Base-by-base conservation (phyloP, 805 yeast genomes). In the Yarrowia sp. region DNA sequence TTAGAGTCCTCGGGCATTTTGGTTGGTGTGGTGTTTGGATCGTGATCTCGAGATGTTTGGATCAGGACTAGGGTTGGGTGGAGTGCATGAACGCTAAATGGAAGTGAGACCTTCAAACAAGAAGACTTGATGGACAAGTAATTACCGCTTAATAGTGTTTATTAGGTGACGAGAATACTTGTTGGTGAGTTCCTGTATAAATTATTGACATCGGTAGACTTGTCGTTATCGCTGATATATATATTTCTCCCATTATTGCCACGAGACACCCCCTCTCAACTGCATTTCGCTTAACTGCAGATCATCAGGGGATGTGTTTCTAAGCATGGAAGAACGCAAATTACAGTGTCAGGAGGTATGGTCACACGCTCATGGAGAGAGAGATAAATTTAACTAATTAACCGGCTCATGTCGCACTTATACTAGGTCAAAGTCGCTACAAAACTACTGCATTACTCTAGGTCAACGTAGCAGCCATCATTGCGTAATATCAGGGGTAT, bases 51-150 rank as follows among this genome's bases (percentile, higher is more conserved):
- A 43, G 48, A 48, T 48, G 54, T 48, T 48, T 48, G 26, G 54
- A 48, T 48, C 54, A 48, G 54, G 54, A 48, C 54, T 48, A 48
- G 54, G 54, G 54, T 48, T 48, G 38, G 54, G 54, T 48, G 54
- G 54, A 48, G 54, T 48, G 54, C 54, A 48, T 32, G 38, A 48
- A 48, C 54, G 26, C 21, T 48, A 48, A 48, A 28, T 9, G 5
- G 22, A 32, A 48, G 36, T 48, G 54, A 48, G 38, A 48, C 54
- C 38, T 19, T 36, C 33, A 44, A 48, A 28, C 12, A 30, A 7
- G 38, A 22, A 36, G 38, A 16, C 11, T n/a, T n/a, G n/a, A n/a
- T n/a, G n/a, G n/a, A n/a, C n/a, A n/a, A n/a, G n/a, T n/a, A n/a
- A n/a, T n/a, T n/a, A n/a, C n/a, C n/a, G n/a, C n/a, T n/a, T n/a